Conservation (phyloP, 169 alveolate species). For the Cryptosporidium canis region DNA sequence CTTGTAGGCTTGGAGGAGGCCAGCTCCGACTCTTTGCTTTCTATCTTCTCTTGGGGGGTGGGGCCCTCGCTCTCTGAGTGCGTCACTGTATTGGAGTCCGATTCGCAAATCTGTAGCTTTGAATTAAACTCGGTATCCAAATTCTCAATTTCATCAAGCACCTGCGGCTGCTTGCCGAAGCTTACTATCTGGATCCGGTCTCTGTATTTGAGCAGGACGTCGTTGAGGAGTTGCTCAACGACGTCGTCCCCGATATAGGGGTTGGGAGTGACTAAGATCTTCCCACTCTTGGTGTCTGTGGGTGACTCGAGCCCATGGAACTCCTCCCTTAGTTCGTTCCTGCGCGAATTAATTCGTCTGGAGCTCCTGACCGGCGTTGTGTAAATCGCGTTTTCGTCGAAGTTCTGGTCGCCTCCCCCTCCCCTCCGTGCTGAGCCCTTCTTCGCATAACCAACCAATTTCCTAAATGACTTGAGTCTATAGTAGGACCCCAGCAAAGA, state of each 20-base stretch:
- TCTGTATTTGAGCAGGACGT: conserved; percentile 11
- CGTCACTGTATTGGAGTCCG: neutral
- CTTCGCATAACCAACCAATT: neutral
- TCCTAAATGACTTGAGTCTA: conserved; percentile 28
- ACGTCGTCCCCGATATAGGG: conserved; percentile 35
- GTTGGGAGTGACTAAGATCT: conserved; percentile 42
- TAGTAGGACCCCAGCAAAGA: conserved; percentile 39
- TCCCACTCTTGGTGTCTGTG: neutral
- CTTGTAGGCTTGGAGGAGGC: neutral
- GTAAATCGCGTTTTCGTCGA: conserved; percentile 13
- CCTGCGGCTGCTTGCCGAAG: conserved; percentile 40
- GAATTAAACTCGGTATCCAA: neutral
- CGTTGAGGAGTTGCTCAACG: conserved; percentile 20
- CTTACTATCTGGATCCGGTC: conserved; percentile 21
- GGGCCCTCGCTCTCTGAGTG: neutral
- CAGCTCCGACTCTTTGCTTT: neutral
- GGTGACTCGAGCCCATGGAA: neutral
- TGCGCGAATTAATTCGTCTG: conserved; percentile 3
- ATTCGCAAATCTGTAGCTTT: neutral
- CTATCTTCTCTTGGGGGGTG: neutral
- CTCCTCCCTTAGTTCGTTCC: neutral
- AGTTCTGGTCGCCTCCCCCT: neutral
- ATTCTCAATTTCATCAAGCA: neutral
- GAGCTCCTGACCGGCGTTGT: conserved; percentile 66
- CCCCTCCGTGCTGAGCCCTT: neutral